A percentile compares a stretch with the other conserved stretches of the same genome.
phyloP scores from a whole-genome alignment of 129 eudicot genomes.

The Mikania micrantha region DNA sequence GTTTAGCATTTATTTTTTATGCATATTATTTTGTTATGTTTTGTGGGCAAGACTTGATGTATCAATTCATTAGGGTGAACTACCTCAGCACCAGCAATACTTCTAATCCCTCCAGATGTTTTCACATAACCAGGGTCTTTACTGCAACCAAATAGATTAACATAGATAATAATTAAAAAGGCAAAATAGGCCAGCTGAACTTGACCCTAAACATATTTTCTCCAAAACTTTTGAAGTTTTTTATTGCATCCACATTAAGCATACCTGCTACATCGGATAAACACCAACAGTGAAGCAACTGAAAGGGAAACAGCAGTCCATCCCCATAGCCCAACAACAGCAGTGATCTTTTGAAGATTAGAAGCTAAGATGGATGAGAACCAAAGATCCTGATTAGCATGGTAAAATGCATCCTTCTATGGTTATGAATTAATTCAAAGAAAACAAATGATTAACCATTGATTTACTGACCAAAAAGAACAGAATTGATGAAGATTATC shows the following conservation, averaged over 20 bases:
- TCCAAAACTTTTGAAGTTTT: background rate
- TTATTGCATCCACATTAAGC: background rate
- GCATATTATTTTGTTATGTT: background rate
- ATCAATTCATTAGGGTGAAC: background rate
- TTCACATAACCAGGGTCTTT: conserved; percentile 86
- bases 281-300: conserved; percentile 58
- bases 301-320: conserved; percentile 79
- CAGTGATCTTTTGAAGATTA: conserved; percentile 69
- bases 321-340: conserved; percentile 92
- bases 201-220: background rate
- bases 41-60: conserved; percentile 5
- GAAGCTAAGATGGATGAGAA: conserved; percentile 52
- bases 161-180: background rate
- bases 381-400: conserved; percentile 23
- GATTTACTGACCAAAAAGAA: conserved; percentile 63
- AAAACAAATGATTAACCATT: background rate
- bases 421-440: background rate
- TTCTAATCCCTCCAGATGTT: conserved; percentile 25
- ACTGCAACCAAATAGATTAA: conserved; percentile 43
- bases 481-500: conserved; percentile 67
- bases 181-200: background rate
- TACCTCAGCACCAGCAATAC: conserved; percentile 57
- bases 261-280: conserved; percentile 81
- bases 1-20: background rate
- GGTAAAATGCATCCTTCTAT: background rate